phyloP scores from a whole-genome alignment of 2,329 filamentous ascomycete genomes.

The Colletotrichum musicola region DNA sequence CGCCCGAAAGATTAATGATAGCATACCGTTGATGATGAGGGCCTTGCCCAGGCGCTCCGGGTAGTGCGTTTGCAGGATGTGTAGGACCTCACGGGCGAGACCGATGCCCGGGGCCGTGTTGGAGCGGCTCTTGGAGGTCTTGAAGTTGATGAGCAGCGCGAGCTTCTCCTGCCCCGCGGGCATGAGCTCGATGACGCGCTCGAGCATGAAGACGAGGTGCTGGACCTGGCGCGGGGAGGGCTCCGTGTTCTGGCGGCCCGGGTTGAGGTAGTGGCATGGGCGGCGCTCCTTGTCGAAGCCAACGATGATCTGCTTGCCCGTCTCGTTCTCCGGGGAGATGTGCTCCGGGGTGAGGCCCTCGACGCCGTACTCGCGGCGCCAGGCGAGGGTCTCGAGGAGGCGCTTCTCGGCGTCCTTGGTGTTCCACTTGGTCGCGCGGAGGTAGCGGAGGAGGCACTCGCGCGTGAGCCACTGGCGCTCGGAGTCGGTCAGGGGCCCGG shows the following conservation, averaged over 20 bases:
- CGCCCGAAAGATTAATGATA: not conserved
- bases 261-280: conserved; percentile 92
- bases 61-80: conserved; percentile 95
- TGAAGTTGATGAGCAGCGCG: conserved; percentile 92
- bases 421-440: conserved; percentile 94
- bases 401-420: conserved; percentile 81
- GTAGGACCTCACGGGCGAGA: conserved; percentile 85
- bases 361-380: conserved; percentile 92
- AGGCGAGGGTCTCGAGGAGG: conserved; percentile 83
- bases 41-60: conserved; percentile 91
- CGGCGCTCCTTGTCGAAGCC: conserved; percentile 88
- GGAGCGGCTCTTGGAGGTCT: conserved; percentile 78
- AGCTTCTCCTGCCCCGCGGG: conserved; percentile 88
- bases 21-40: conserved; percentile 86
- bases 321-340: conserved; percentile 94
- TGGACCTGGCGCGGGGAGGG: conserved; percentile 88
- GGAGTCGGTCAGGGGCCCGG: conserved; percentile 77
- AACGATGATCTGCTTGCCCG: conserved; percentile 91
- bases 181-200: conserved; percentile 89
- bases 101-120: conserved; percentile 80
- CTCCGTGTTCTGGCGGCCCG: conserved; percentile 93
- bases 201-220: conserved; percentile 96
- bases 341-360: conserved; percentile 84
- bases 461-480: conserved; percentile 93
- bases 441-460: conserved; percentile 92